Evolutionary conservation across 2,329 filamentous ascomycete genomes (phyloP).

Genomic region (Hypoxylon sp.): DNA sequence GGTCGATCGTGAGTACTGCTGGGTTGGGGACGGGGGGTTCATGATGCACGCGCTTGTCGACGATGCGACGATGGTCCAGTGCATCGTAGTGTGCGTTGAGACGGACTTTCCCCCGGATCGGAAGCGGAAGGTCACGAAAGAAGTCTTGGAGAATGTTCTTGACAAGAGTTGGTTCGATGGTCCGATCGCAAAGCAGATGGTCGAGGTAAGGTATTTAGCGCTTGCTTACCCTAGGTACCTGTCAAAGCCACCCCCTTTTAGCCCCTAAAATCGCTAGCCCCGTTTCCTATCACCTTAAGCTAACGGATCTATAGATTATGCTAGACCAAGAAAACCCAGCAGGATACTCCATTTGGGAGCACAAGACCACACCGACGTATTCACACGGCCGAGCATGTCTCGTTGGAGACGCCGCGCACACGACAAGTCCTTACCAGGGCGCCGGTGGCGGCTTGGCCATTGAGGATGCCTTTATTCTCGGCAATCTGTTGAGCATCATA

Average conservation of each 20-base stretch:
- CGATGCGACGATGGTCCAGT: conserved; percentile 20
- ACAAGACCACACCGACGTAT: conserved; percentile 24
- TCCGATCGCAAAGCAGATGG: conserved; percentile 13
- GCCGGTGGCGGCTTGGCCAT: conserved; percentile 20
- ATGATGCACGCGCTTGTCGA: conserved; percentile 25
- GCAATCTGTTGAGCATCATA: conserved; percentile 7
- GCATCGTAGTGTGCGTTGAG: conserved; percentile 24
- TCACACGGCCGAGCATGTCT: conserved; percentile 16
- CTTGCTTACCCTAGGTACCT: too few species aligned
- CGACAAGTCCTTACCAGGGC: conserved; percentile 25
- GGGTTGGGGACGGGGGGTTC: conserved; percentile 18
- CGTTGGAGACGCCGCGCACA: conserved; percentile 26
- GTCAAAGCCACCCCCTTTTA: neutral
- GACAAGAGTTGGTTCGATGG: conserved; percentile 6
- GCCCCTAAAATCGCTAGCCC: neutral
- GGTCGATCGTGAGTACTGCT: conserved; percentile 1
- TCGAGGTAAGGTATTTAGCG: conserved; percentile 10
- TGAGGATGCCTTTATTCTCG: conserved; percentile 28
- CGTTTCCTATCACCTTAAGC: neutral
- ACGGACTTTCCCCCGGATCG: conserved; percentile 8
- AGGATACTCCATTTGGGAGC: conserved; percentile 30
- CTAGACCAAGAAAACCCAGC: conserved; percentile 17
- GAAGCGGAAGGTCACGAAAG: conserved; percentile 9
- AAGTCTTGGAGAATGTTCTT: conserved; percentile 4
- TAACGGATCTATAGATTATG: neutral